Percentiles rank a stretch among this genome's conserved stretches.
Conservation (phyloP, 345 rosid species). For the Lumnitzera racemosa region DNA sequence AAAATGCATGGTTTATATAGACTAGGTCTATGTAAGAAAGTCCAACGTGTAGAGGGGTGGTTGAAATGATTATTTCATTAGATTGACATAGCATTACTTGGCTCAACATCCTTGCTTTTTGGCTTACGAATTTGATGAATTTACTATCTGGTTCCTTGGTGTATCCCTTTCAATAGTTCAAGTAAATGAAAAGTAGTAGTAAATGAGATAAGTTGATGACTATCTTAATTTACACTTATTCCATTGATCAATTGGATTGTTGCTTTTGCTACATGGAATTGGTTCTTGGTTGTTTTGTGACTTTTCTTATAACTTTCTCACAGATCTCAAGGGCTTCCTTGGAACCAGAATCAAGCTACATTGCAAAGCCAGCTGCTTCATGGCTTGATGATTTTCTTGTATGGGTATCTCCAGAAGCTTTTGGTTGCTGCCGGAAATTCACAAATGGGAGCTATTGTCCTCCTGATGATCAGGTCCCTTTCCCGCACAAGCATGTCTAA, state of each 20-base stretch:
- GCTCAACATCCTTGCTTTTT: too few relatives aligned
- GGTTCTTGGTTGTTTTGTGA: constrained; percentile 4
- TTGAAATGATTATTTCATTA: too few relatives aligned
- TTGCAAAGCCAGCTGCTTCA: constrained; percentile 99
- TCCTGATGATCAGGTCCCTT: constrained; percentile 83
- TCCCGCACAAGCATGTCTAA: background rate
- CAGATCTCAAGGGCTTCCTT: constrained; percentile 85
- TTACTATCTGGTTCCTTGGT: too few relatives aligned
- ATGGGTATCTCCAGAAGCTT: constrained; percentile 98
- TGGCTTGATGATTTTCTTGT: constrained; percentile 99
- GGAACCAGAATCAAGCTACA: constrained; percentile 72
- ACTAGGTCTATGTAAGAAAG: too few relatives aligned
- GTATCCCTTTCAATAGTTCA: too few relatives aligned
- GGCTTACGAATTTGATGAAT: too few relatives aligned
- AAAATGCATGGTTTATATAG: too few relatives aligned
- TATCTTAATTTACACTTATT: constrained; percentile 2
- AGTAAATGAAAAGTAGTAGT: too few relatives aligned
- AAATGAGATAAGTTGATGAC: too few relatives aligned
- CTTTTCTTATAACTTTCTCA: constrained; percentile 9
- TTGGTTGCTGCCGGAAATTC: constrained; percentile 94
- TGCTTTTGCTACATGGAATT: background rate
- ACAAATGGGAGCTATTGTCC: constrained; percentile 90
- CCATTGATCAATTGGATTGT: constrained; percentile 2
- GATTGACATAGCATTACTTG: too few relatives aligned
- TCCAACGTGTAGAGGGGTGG: too few relatives aligned